Evolutionary conservation across 1,284 basidiomycete species (phyloP), one percentile per base, ranked within the genome.

Genomic region (Sporisorium graminicola): DNA sequence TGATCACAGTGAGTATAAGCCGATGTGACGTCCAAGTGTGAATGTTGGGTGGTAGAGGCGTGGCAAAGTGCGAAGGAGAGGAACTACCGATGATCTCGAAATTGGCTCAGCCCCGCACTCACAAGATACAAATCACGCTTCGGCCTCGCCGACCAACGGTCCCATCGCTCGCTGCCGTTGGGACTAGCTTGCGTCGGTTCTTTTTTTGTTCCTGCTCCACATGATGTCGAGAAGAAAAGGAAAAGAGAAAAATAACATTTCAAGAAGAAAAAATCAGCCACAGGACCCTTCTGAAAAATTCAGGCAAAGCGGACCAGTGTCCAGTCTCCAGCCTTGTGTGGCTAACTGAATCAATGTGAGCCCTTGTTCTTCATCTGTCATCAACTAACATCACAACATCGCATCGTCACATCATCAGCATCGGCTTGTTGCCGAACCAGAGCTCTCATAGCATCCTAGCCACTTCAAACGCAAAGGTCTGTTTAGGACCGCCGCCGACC

Each of bases 201-300:
- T 42, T 24, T 52, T 52, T 31, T 8, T 8, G 6, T 13, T 35
- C 35, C 29, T 35, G 18, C 53, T 54, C 53, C 53, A 55, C 53
- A 44, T 55, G 16, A 22, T 31, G 8, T 26, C 26, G 9, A 54
- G 26, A 53, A 54, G 24, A 43, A 54, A 35, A 31, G 18, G 18
- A 47, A 47, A 47, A 47, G n/a, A n/a, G n/a, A n/a, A n/a, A n/a
- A n/a, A n/a, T n/a, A n/a, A n/a, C n/a, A n/a, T 46, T 24, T 43
- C n/a, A 20, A 43, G 42, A 46, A 46, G 43, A 55, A 55, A 55
- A 55, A 55, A 44, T 20, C 16, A n/a, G 53, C 27, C 20, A 18
- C 31, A 7, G 18, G 42, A 44, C 26, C 42, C 53, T 20, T 29
- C 5, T 7, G 26, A 55, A 43, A 31, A 55, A 20, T 43, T 31